Evolutionary conservation across 139 green algal genomes (phyloP), one percentile per base, ranked within the genome.

Genomic region (Picochlorum sp.): DNA sequence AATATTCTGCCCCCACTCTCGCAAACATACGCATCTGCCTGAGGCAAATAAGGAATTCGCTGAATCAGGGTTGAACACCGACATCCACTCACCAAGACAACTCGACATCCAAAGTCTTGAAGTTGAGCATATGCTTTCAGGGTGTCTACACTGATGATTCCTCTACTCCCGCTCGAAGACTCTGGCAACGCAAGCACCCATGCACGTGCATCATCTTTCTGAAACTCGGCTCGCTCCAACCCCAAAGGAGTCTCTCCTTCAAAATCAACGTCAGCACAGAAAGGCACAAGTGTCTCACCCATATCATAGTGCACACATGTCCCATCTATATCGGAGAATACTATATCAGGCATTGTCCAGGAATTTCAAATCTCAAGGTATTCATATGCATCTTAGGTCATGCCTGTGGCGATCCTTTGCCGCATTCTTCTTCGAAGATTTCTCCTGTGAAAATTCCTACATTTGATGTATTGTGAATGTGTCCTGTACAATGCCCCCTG

Each of bases 241-340:
- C 51, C 51, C 26, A 59, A 30, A 30, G 23, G 13, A 52, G 6
- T n/a, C 2, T 51, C 21, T 65, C 10, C 26, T 1, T 65, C 28
- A 9, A 54, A 54, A 26, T 20, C n/a, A 54, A 54, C 5, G n/a
- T 54, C 47, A 20, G n/a, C n/a, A 54, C 8, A 54, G 15, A 26
- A 54, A 54, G 10, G n/a, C n/a, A 21, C 47, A 10, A 41, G 30
- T 41, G 34, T 41, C 8, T 41, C 34, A 41, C 51, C 37, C 10
- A 26, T 4, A 32, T 62, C 21, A 34, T 77, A 77, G 26, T 77
- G 71, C 13, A 73, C 58, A 9, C 64, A 77, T 2, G 72, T 76
- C 4, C 66, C 51, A 21, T 68, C 49, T 65, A 89, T 30, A 34
- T 77, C 71, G n/a, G 38, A 67, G 28, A 76, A 71, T 2, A 76